phyloP scores from a whole-genome alignment of 83 land plant genomes.

The Thuja plicata region DNA sequence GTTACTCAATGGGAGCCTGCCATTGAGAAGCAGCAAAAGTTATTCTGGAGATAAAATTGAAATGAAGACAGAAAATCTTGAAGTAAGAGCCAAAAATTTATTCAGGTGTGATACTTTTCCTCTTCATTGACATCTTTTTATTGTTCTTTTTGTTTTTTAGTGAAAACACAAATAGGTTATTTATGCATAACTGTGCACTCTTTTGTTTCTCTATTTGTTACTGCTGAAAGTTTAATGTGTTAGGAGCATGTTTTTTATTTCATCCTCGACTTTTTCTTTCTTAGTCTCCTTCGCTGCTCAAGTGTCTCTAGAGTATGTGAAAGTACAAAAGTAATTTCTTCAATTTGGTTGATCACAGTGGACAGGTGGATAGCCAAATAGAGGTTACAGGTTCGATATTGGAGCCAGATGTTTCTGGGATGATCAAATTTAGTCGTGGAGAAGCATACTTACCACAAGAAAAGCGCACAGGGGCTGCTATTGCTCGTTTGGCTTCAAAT shows the following conservation, averaged over 20 bases:
- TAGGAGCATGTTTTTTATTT: not conserved
- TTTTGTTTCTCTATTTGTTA: not conserved
- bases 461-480: conserved; percentile 70
- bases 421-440: conserved; percentile 89
- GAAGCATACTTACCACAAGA: conserved; percentile 99
- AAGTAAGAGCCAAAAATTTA: conserved; percentile 90
- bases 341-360: conserved; percentile 47
- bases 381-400: conserved; percentile 80
- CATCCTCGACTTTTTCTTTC: not conserved
- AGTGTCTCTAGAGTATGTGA: not conserved
- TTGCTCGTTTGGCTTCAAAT: conserved; percentile 55
- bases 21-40: conserved; percentile 61
- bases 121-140: not conserved
- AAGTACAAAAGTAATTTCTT: conserved; percentile 3
- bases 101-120: conserved; percentile 59
- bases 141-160: not conserved
- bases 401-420: conserved; percentile 97
- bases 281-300: not conserved
- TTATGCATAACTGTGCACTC: not conserved
- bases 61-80: conserved; percentile 87
- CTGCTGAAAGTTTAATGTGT: not conserved
- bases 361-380: conserved; percentile 93
- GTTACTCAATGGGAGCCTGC: conserved; percentile 79
- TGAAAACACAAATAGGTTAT: not conserved
- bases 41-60: conserved; percentile 71